Conservation (phyloP, 2,329 filamentous ascomycete species). For the Chaetoscypha palmicola region DNA sequence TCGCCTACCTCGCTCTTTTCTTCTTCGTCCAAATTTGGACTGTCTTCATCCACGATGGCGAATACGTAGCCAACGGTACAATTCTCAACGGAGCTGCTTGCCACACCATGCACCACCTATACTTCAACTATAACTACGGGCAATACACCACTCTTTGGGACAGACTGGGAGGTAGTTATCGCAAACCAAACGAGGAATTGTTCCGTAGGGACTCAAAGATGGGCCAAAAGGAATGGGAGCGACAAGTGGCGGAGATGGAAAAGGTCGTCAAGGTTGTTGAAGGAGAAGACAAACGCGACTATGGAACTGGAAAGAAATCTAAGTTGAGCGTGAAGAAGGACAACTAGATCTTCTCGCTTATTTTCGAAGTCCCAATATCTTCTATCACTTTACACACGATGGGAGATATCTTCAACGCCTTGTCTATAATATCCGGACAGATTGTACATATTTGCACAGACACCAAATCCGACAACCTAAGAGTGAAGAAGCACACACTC, state of each 20-base stretch:
- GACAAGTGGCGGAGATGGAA: conserved; percentile 73
- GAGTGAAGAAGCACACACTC: too few relatives aligned
- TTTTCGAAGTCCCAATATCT: too few relatives aligned
- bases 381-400: too few relatives aligned
- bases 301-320: conserved; percentile 14
- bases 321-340: conserved; percentile 15
- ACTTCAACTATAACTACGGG: conserved; percentile 88
- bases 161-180: conserved; percentile 77
- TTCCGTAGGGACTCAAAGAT: conserved; percentile 83
- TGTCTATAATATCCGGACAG: too few relatives aligned
- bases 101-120: conserved; percentile 84
- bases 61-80: conserved; percentile 87
- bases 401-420: too few relatives aligned
- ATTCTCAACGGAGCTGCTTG: conserved; percentile 91
- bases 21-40: conserved; percentile 96
- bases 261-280: conserved; percentile 43
- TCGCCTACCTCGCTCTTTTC: conserved; percentile 80
- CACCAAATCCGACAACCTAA: too few relatives aligned
- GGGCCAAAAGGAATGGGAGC: conserved; percentile 70
- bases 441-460: too few relatives aligned
- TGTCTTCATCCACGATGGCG: conserved; percentile 91
- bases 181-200: conserved; percentile 76
- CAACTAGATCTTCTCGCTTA: too few relatives aligned
- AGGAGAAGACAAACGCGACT: conserved; percentile 35
- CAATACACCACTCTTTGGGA: conserved; percentile 94